Percentiles rank a stretch among this genome's conserved stretches.
Evolutionary conservation across 768 basidiomycete species (phyloP).

Genomic region (Tubosaeta sp.): DNA sequence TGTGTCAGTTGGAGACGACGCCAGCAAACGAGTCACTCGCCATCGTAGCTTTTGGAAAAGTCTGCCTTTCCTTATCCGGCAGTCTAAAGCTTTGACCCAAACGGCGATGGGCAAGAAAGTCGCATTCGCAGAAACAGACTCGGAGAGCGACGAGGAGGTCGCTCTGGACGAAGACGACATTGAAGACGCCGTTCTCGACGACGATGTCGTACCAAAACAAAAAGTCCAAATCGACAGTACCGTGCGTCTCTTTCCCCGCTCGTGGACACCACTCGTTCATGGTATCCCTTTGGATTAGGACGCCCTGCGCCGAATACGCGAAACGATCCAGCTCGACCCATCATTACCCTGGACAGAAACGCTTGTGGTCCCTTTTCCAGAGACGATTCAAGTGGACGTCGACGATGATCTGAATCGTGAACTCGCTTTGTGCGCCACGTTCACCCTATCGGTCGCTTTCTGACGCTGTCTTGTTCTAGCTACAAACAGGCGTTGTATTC

Average conservation of each 20-base stretch:
- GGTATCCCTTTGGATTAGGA: constrained; percentile 39
- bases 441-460: not conserved
- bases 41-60: constrained; percentile 11
- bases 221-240: constrained; percentile 71
- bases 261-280: not conserved
- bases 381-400: constrained; percentile 71
- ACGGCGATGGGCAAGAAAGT: constrained; percentile 14
- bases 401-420: constrained; percentile 91
- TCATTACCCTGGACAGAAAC: constrained; percentile 85
- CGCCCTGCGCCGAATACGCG: constrained; percentile 77
- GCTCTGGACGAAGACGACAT: constrained; percentile 76
- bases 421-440: constrained; percentile 74
- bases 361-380: constrained; percentile 64
- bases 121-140: constrained; percentile 10
- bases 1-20: not conserved
- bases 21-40: not conserved
- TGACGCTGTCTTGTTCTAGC: constrained; percentile 39
- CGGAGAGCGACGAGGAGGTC: constrained; percentile 39
- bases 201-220: constrained; percentile 76
- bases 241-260: constrained; percentile 37
- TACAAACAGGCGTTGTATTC: constrained; percentile 93
- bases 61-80: constrained; percentile 15
- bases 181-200: constrained; percentile 59
- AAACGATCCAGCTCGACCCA: constrained; percentile 68
- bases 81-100: not conserved